phyloP scores from a whole-genome alignment of 345 rosid genomes.

The Brassica carinata region DNA sequence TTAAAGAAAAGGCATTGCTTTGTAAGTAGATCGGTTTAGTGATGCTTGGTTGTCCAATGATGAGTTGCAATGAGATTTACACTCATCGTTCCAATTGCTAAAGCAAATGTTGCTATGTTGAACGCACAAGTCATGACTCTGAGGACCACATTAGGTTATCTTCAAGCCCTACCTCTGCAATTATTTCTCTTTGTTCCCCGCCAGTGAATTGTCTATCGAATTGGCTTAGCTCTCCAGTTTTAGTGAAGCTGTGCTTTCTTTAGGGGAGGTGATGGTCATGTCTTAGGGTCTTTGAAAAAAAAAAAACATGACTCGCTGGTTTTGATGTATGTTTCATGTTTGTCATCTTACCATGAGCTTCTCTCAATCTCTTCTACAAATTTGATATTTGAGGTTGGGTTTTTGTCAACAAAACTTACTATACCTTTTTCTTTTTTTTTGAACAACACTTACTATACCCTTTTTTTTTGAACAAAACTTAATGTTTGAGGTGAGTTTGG shows the following conservation, averaged over 20 bases:
- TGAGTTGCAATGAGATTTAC: conserved; percentile 31
- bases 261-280: conserved; percentile 1
- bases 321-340: background rate
- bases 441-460: too few species aligned
- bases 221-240: background rate
- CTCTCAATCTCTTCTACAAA: background rate
- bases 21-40: background rate
- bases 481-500: too few species aligned
- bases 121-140: conserved; percentile 29
- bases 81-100: conserved; percentile 45
- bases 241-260: background rate
- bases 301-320: background rate
- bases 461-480: too few species aligned
- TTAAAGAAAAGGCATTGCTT: background rate
- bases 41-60: conserved; percentile 25
- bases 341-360: background rate
- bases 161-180: background rate
- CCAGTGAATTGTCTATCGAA: background rate
- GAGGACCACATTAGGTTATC: conserved; percentile 19
- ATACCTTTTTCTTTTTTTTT: too few species aligned
- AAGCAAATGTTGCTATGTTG: conserved; percentile 37
- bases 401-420: too few species aligned
- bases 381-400: background rate
- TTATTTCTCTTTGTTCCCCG: background rate
- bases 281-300: background rate